Percentiles rank a stretch among this genome's conserved stretches.
These are phyloP conservation scores for Cymbopogon flexuosus DNA, from an alignment of 202 grass and related monocot genomes.

Conservation along the genomic window DNA sequence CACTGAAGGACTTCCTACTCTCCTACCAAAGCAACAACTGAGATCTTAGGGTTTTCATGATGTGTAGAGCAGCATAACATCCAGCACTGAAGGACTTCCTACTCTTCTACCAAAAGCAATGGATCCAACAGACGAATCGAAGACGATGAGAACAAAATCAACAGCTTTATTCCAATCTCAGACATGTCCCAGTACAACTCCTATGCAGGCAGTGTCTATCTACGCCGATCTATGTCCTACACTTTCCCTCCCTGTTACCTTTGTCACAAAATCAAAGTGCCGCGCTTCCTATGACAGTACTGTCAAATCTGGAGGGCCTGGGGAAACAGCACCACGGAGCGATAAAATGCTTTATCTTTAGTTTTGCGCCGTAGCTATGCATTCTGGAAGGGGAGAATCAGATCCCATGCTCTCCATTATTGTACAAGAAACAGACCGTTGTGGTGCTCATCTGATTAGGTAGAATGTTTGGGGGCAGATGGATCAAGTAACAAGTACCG, in stretches of 20 bases:
- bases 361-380: conserved; percentile 37
- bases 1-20: conserved; percentile 15
- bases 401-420: conserved; percentile 42
- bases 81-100: conserved; percentile 8
- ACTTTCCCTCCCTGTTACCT: not conserved
- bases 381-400: conserved; percentile 21
- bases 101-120: conserved; percentile 31
- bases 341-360: conserved; percentile 48
- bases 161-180: conserved; percentile 29
- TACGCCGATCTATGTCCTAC: not conserved
- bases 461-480: conserved; percentile 19
- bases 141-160: conserved; percentile 30
- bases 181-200: conserved; percentile 7
- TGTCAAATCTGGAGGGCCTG: conserved; percentile 4
- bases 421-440: not conserved
- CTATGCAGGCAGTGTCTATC: not conserved
- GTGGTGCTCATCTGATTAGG: conserved; percentile 6
- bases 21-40: not conserved
- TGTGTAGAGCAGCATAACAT: no score
- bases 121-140: conserved; percentile 23
- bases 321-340: conserved; percentile 3
- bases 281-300: not conserved
- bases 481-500: conserved; percentile 1
- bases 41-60: not conserved
- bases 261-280: not conserved